phyloP scores from a whole-genome alignment of 2,329 filamentous ascomycete species.

The Neofusicoccum parvum region DNA sequence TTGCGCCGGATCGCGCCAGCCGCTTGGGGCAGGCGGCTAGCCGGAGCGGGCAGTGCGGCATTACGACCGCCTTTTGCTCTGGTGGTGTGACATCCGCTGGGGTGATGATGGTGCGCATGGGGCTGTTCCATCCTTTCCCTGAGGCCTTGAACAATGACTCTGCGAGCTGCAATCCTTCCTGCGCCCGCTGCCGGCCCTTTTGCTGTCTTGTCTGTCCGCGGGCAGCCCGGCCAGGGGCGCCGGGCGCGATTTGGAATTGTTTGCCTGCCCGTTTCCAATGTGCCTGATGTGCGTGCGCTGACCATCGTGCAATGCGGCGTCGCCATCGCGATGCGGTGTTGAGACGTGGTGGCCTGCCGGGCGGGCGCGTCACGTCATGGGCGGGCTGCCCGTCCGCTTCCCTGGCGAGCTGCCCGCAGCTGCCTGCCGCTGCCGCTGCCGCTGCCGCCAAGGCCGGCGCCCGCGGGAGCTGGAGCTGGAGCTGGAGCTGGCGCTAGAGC shows the following conservation, averaged over 20 bases:
- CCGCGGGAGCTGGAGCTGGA: too few relatives aligned
- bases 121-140: neutral
- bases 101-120: conserved; percentile 18
- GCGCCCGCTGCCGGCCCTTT: neutral
- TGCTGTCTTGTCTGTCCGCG: neutral
- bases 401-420: neutral
- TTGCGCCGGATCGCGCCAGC: neutral
- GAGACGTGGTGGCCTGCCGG: neutral
- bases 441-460: neutral
- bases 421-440: too few relatives aligned
- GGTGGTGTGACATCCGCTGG: conserved; percentile 16
- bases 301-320: conserved; percentile 2
- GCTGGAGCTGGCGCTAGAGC: neutral
- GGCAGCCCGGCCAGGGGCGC: neutral
- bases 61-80: neutral
- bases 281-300: conserved; percentile 1
- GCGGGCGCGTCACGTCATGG: neutral
- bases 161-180: neutral
- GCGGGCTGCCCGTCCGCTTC: neutral
- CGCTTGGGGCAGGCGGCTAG: conserved; percentile 4
- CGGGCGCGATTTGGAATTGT: neutral
- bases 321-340: conserved; percentile 7
- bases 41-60: conserved; percentile 5
- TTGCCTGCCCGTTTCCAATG: neutral
- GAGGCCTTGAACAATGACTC: neutral